Evolutionary conservation across 306 rosid genomes (phyloP).

Genomic region (Cucurbita ficifolia): DNA sequence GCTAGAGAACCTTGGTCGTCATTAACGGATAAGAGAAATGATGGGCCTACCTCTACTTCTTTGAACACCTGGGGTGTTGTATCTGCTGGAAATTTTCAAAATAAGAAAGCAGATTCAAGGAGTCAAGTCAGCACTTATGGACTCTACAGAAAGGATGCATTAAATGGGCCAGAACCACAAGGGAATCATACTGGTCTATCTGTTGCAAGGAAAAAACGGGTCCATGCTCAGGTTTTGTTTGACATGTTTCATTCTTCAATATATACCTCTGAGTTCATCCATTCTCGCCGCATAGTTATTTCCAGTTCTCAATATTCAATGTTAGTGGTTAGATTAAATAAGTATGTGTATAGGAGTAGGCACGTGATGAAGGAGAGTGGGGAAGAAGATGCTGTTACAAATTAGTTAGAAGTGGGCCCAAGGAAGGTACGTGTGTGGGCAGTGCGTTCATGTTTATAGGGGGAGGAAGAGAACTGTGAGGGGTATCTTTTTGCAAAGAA

Average conservation of each 20-base stretch:
- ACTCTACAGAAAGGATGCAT: slow-evolving; percentile 49
- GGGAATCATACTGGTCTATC: slow-evolving; percentile 55
- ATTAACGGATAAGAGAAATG: slow-evolving; percentile 35
- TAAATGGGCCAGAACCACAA: slow-evolving; percentile 56
- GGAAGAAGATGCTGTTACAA: no score
- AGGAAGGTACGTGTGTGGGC: no score
- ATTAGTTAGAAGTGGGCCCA: no score
- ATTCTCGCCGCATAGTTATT: not conserved
- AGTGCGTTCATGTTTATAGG: no score
- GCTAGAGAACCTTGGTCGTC: slow-evolving; percentile 61
- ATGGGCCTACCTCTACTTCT: slow-evolving; percentile 42
- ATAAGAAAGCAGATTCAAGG: slow-evolving; percentile 44
- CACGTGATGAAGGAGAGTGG: no score
- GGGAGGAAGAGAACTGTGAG: no score
- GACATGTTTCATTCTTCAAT: slow-evolving; percentile 2
- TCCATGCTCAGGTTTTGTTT: slow-evolving; percentile 63
- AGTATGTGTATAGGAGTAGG: no score
- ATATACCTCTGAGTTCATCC: not conserved
- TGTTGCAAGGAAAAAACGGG: slow-evolving; percentile 64
- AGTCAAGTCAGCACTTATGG: slow-evolving; percentile 42
- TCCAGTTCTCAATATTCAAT: not conserved
- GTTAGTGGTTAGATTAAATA: not conserved
- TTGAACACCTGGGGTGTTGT: slow-evolving; percentile 40
- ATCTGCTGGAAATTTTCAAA: slow-evolving; percentile 42
- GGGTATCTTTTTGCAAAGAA: no score